These are phyloP conservation scores for Arachis hypogaea DNA, from an alignment of 306 rosid genomes.

Conservation along the genomic window DNA sequence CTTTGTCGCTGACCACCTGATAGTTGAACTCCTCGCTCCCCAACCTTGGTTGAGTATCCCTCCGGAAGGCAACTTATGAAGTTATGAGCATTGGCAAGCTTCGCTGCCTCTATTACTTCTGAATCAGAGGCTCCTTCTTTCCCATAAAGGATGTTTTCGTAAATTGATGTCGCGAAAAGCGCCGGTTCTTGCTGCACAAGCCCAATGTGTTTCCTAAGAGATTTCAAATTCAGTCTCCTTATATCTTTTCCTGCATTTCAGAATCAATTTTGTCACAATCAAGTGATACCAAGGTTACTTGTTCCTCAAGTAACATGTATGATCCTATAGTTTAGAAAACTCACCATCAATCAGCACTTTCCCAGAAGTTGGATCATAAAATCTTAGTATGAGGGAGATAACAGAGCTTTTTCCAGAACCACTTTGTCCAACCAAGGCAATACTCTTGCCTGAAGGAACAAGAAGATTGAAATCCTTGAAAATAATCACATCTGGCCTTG, in stretches of 20 bases:
- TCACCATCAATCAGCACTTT: conserved; percentile 90
- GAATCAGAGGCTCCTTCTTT: conserved; percentile 86
- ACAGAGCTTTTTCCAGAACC: conserved; percentile 99
- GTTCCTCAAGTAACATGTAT: too few relatives aligned
- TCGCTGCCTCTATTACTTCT: conserved; percentile 89
- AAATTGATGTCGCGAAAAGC: conserved; percentile 84
- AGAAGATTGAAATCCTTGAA: conserved; percentile 80
- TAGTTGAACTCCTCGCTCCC: conserved; percentile 91
- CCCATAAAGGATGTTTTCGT: conserved; percentile 84
- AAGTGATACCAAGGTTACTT: too few relatives aligned
- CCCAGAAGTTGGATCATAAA: conserved; percentile 83
- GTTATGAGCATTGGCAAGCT: conserved; percentile 86
- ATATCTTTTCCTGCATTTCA: conserved; percentile 75
- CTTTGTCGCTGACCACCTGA: conserved; percentile 94
- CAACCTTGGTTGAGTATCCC: conserved; percentile 93
- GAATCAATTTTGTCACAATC: too few relatives aligned
- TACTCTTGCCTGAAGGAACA: conserved; percentile 74
- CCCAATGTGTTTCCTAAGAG: conserved; percentile 83
- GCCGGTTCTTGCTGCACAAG: conserved; percentile 98
- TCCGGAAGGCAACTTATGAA: conserved; percentile 88
- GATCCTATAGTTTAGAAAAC: conserved; percentile 28
- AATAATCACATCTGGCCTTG: conserved; percentile 83
- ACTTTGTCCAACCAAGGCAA: conserved; percentile 94
- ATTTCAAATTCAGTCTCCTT: conserved; percentile 68
- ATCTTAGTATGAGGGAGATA: conserved; percentile 80